Evolutionary conservation across 2,329 filamentous ascomycete genomes (phyloP), one percentile per base, ranked within the genome.

Genomic region (Tolypocladium nubicola): DNA sequence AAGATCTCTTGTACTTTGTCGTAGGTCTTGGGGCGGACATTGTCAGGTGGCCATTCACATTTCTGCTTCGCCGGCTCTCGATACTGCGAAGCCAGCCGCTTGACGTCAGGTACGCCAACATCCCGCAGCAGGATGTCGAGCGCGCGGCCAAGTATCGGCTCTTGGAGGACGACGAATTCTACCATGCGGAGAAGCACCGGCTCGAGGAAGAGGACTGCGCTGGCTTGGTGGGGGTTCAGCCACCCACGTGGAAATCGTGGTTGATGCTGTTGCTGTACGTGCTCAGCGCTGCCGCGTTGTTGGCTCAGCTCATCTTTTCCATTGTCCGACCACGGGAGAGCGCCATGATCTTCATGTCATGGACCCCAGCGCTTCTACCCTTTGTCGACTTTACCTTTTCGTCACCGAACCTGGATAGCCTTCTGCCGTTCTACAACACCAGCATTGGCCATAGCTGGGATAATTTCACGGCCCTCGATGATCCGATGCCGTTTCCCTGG

Each of bases 331-430:
- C 70, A 0, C 50, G 61, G 14, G 66, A 70, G 26, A 63, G 63
- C 54, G 67, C 70, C 2, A 58, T 73, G 13, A 62, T 63, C 8
- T 73, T 70, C 60, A 63, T 73, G 56, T 73, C 71, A 0, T 73
- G 70, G 67, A 72, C 70, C 0, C 58, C 67, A 3, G 63, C 63
- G 1, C 50, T 72, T 3, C 57, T 71, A 6, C 71, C 71, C 0
- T 68, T 72, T 38, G 63, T 72, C 23, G 70, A 73, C 53, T 66
- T 71, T 52, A 58, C 61, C 4, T 55, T 65, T 8, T 66, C 68
- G 0, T 64, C 65, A 1, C 66, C 67, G 0, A 63, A 57, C 9
- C 60, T 73, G 0, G 56, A 61, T 8, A 61, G 58, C 33, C 56
- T 73, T 5, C 52, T 62, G 1, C 61, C 66, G 2, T 56, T 64